These are phyloP conservation scores for Ampelomyces quisqualis DNA, from an alignment of 2,329 filamentous ascomycete genomes.

Conservation along the genomic window DNA sequence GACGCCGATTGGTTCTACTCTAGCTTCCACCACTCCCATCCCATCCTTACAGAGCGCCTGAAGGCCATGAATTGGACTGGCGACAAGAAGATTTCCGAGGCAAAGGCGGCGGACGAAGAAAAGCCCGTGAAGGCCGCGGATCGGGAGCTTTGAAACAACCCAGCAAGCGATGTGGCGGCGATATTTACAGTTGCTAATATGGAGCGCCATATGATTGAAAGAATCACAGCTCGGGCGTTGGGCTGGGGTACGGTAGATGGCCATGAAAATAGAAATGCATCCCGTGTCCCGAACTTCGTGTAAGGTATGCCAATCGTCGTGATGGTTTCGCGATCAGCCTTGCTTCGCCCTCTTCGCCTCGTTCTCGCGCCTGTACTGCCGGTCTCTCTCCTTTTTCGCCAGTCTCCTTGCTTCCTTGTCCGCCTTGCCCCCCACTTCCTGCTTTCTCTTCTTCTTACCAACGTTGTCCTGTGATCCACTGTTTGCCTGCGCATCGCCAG, in stretches of 20 bases:
- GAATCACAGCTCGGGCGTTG: too few relatives aligned
- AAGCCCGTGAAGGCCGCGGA: constrained; percentile 70
- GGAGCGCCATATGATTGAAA: not conserved
- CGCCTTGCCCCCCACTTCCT: constrained; percentile 25
- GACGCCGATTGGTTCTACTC: constrained; percentile 98
- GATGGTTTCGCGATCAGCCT: constrained; percentile 7
- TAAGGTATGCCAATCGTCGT: not conserved
- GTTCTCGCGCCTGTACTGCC: constrained; percentile 46
- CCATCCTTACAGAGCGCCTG: constrained; percentile 89
- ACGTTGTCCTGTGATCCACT: too few relatives aligned
- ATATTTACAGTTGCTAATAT: constrained; percentile 3
- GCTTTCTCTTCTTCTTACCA: constrained; percentile 38
- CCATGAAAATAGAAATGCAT: not conserved
- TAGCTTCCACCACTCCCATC: constrained; percentile 97
- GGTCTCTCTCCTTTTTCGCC: constrained; percentile 56
- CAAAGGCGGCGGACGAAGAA: constrained; percentile 56
- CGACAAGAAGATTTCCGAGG: constrained; percentile 54
- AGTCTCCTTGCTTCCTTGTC: constrained; percentile 57
- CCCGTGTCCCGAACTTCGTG: not conserved
- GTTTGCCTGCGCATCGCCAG: constrained; percentile 23
- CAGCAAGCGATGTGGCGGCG: not conserved
- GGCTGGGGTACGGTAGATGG: too few relatives aligned
- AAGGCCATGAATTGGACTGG: constrained; percentile 88
- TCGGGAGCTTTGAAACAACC: constrained; percentile 65
- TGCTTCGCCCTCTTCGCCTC: constrained; percentile 33